Conservation (phyloP, 306 rosid species). For the Casuarina glauca region DNA sequence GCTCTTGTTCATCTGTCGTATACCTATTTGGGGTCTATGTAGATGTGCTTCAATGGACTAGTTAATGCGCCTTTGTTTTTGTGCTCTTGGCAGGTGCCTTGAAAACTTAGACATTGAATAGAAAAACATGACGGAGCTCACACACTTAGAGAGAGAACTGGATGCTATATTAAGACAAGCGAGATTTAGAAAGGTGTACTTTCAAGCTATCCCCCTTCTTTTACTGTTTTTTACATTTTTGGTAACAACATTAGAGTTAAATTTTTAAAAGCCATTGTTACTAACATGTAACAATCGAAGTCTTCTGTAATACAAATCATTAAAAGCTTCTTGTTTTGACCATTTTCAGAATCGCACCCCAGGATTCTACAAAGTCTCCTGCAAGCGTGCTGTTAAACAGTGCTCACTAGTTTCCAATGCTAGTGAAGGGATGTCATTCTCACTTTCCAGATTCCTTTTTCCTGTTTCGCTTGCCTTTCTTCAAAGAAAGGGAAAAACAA, state of each 20-base stretch:
- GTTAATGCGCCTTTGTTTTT: background rate
- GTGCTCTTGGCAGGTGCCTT: background rate
- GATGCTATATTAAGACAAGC: conserved; percentile 8
- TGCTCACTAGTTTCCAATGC: too few relatives aligned
- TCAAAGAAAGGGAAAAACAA: too few relatives aligned
- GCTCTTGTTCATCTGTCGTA: background rate
- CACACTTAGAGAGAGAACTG: conserved; percentile 25
- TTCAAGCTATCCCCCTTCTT: background rate
- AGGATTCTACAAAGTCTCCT: too few relatives aligned
- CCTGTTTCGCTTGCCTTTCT: too few relatives aligned
- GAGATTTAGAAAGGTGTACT: conserved; percentile 29
- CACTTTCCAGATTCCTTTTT: too few relatives aligned
- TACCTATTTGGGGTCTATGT: background rate
- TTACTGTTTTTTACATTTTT: background rate
- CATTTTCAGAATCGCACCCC: too few relatives aligned
- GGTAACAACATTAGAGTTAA: background rate
- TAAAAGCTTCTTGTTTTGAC: background rate
- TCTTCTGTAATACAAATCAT: background rate
- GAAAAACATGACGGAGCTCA: conserved; percentile 24
- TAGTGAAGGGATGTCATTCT: too few relatives aligned
- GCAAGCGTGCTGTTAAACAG: too few relatives aligned
- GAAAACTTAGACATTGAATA: conserved; percentile 19
- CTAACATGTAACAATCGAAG: too few relatives aligned
- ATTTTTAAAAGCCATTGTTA: background rate
- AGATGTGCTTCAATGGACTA: background rate